Conservation (phyloP, 1,284 basidiomycete species). For the Ceratobasidium sp. region DNA sequence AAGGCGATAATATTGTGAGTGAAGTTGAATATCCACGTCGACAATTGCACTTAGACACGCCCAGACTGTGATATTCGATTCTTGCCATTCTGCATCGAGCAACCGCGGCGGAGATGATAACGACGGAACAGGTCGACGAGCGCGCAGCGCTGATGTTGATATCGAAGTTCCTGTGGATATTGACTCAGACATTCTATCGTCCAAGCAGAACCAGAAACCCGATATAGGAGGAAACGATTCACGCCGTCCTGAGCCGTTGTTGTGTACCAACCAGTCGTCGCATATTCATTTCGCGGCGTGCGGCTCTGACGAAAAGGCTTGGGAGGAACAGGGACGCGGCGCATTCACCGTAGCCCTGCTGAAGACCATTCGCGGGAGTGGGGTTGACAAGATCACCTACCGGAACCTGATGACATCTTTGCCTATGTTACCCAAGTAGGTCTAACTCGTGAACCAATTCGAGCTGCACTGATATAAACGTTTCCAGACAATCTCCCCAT, state of each 20-base stretch:
- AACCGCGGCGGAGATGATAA: not conserved
- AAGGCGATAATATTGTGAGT: slow-evolving; percentile 38
- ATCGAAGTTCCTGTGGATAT: slow-evolving; percentile 12
- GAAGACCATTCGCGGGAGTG: slow-evolving; percentile 57
- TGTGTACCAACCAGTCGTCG: slow-evolving; percentile 22
- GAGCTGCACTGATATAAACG: not conserved
- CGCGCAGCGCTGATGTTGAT: slow-evolving; percentile 3
- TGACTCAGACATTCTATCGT: slow-evolving; percentile 9
- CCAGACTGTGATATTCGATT: slow-evolving; percentile 36
- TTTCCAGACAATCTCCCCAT: slow-evolving; percentile 59
- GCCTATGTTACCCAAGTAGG: slow-evolving; percentile 46
- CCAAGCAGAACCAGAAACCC: not conserved
- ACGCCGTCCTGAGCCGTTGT: not conserved
- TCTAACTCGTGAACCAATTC: slow-evolving; percentile 14
- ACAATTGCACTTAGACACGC: not conserved
- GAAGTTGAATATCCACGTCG: not conserved
- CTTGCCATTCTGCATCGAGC: slow-evolving; percentile 31
- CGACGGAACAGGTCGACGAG: not conserved
- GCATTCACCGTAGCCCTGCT: slow-evolving; percentile 67
- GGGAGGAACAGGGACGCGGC: slow-evolving; percentile 55
- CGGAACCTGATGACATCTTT: slow-evolving; percentile 56
- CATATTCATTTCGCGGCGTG: slow-evolving; percentile 34
- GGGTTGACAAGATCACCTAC: slow-evolving; percentile 66
- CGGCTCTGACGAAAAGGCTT: slow-evolving; percentile 29
- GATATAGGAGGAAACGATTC: not conserved